Conservation (phyloP, 352 stramenopile genomes). For the Globisporangium orthogonon region DNA sequence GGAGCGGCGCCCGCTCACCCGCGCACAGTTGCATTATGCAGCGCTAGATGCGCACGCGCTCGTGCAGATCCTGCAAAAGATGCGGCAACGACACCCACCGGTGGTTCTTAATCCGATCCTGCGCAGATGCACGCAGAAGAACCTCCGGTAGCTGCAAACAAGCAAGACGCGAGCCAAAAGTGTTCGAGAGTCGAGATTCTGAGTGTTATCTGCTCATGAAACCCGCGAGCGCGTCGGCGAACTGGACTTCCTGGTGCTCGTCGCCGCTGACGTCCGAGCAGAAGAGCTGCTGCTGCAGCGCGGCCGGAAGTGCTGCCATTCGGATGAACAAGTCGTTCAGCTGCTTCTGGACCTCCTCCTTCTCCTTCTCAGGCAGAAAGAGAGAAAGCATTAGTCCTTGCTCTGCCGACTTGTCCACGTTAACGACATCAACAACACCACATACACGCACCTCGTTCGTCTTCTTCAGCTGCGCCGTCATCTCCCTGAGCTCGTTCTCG, state of each 20-base stretch:
- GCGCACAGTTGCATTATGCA: slow-evolving; percentile 60
- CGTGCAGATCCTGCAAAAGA: slow-evolving; percentile 47
- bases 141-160: slow-evolving; percentile 21
- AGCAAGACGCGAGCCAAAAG: too few relatives aligned
- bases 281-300: slow-evolving; percentile 73
- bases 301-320: slow-evolving; percentile 53
- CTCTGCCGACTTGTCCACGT: too few relatives aligned
- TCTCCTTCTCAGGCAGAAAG: slow-evolving; percentile 35
- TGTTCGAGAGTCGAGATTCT: too few relatives aligned
- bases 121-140: slow-evolving; percentile 30
- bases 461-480: slow-evolving; percentile 46
- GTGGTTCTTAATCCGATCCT: slow-evolving; percentile 25
- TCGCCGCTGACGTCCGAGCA: slow-evolving; percentile 22
- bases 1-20: slow-evolving; percentile 59
- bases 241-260: slow-evolving; percentile 33
- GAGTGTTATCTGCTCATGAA: slow-evolving; percentile 58
- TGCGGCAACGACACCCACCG: slow-evolving; percentile 29
- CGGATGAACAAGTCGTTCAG: slow-evolving; percentile 75
- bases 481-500: slow-evolving; percentile 50
- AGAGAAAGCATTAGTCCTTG: background rate
- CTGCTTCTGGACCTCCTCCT: slow-evolving; percentile 74
- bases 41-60: slow-evolving; percentile 68
- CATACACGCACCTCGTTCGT: slow-evolving; percentile 44
- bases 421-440: background rate
- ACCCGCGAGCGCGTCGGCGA: slow-evolving; percentile 63